Base-by-base conservation (phyloP, 2,329 filamentous ascomycete genomes). In the Colletotrichum orchidophilum region DNA sequence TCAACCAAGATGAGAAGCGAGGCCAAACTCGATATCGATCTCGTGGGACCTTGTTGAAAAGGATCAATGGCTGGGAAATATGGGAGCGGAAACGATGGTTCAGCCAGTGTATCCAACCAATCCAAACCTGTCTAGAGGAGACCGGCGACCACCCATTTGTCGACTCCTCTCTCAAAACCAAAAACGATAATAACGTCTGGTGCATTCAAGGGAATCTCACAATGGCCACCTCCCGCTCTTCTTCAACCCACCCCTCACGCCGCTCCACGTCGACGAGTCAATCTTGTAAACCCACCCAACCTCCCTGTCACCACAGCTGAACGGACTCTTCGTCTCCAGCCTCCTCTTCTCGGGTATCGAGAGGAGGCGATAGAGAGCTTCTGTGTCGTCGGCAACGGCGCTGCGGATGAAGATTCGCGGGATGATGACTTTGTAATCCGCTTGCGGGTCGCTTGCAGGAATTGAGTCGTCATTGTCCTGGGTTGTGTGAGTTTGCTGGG, bases 331-430 rank as follows among this genome's bases (percentile, higher is more conserved):
- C 3, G 52, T 65, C 59, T 72, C 66, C 5, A 71, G 33, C 1
- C 31, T 62, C 9, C 49, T 54, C 35, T 74, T 76, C 15, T 65
- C 71, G 0, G 71, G 74, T 9, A 75, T 55, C 6, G 55, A 71
- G 7, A 74, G 65, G 24, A 75, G 33, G 7, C 42, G 29, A 21
- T 63, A 49, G 39, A 74, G 61, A 5, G 61, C 73, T 0, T 65
- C 67, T 35, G 54, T 74, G 29, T 75, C 74, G 35, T 64, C 50
- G 9, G 39, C 29, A 9, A 77, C 75, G 1, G 79, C 81, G 21
- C 76, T 76, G 71, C 83, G 82, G 66, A 84, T 81, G 27, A 80
- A 80, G 27, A 85, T 77, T 42, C 80, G 79, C 79, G 18, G 86
- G 82, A 53, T 87, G 81, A 35, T 83, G 81, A 67, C 84, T 18